These are phyloP conservation scores for Torulaspora pretoriensis DNA, from an alignment of 1,139 yeast species.

Conservation along the genomic window DNA sequence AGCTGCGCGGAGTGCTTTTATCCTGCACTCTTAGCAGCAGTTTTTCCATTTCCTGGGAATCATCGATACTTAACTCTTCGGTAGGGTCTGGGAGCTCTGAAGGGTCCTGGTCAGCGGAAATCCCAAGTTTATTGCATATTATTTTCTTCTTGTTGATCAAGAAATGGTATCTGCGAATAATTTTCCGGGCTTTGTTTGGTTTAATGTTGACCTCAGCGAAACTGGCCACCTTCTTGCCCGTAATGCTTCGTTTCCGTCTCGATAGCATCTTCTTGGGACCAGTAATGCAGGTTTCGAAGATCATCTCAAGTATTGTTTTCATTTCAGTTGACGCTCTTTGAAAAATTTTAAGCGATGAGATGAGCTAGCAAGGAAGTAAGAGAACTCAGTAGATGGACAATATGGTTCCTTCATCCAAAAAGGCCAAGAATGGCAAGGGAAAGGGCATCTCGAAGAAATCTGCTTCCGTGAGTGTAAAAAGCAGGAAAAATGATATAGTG, in stretches of 20 bases:
- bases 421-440: conserved; percentile 8
- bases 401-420: conserved; percentile 4
- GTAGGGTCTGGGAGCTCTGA: not conserved
- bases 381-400: not conserved
- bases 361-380: conserved; percentile 4
- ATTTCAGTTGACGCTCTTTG: not conserved
- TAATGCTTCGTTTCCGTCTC: conserved; percentile 34
- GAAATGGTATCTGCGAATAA: conserved; percentile 66
- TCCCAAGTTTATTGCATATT: conserved; percentile 36
- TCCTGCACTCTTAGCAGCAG: conserved; percentile 17
- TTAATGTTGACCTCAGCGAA: conserved; percentile 43
- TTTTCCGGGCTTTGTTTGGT: conserved; percentile 61
- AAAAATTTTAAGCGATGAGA: conserved; percentile 19
- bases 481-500: conserved; percentile 32
- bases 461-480: not conserved
- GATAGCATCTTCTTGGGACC: conserved; percentile 19
- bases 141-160: conserved; percentile 49
- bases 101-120: conserved; percentile 27
- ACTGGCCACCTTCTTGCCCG: conserved; percentile 34
- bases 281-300: not conserved
- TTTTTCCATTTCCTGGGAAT: conserved; percentile 15
- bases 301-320: not conserved
- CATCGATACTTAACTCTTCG: not conserved
- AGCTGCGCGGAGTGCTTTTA: conserved; percentile 8
- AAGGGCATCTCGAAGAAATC: conserved; percentile 6